These are phyloP conservation scores for Suillus clintonianus DNA, from an alignment of 768 basidiomycete species.

Conservation along the genomic window DNA sequence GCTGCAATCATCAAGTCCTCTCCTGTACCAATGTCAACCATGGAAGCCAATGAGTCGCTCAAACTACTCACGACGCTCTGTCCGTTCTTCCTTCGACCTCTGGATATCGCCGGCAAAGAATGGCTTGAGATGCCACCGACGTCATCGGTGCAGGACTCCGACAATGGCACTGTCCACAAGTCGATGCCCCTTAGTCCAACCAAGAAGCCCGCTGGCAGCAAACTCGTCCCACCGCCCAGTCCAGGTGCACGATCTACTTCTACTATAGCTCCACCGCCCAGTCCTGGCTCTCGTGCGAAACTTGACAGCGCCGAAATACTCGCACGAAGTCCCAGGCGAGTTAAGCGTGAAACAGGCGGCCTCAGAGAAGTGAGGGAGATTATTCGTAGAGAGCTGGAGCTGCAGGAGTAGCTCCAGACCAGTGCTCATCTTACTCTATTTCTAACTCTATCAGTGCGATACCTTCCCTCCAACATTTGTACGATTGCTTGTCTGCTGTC, in stretches of 20 bases:
- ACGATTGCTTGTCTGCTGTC: background rate
- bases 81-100: conserved; percentile 75
- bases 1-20: conserved; percentile 78
- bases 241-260: conserved; percentile 21
- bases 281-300: conserved; percentile 53
- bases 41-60: conserved; percentile 78
- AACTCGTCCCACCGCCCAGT: conserved; percentile 31
- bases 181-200: conserved; percentile 37
- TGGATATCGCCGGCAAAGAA: conserved; percentile 59
- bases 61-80: conserved; percentile 66
- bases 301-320: conserved; percentile 64
- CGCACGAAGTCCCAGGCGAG: conserved; percentile 69
- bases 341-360: conserved; percentile 72
- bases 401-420: conserved; percentile 47
- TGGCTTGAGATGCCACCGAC: conserved; percentile 52
- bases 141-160: conserved; percentile 16
- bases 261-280: conserved; percentile 38
- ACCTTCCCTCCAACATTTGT: conserved; percentile 26
- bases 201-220: conserved; percentile 29
- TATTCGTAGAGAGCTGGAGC: conserved; percentile 75
- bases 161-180: conserved; percentile 10
- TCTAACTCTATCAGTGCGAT: conserved; percentile 17
- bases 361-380: conserved; percentile 81
- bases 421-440: conserved; percentile 10
- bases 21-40: conserved; percentile 73